Conservation (phyloP, 352 stramenopile genomes). For the Globisporangium camurandrum region DNA sequence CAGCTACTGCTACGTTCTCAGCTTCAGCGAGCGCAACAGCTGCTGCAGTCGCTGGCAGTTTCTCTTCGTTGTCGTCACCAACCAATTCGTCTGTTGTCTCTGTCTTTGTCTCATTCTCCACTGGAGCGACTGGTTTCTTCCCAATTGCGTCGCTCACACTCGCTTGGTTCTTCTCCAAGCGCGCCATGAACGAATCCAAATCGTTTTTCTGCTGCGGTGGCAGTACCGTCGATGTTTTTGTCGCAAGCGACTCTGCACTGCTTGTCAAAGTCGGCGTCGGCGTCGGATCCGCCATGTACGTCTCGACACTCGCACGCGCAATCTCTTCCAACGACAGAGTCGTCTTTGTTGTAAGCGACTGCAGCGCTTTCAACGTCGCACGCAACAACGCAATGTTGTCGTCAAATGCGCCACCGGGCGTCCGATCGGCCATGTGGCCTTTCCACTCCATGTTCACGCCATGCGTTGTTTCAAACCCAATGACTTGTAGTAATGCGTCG, state of each 20-base stretch:
- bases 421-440: conserved; percentile 58
- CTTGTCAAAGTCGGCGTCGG: background rate
- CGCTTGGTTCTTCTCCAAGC: conserved; percentile 40
- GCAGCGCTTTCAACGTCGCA: conserved; percentile 47
- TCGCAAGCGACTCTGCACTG: background rate
- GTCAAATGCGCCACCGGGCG: conserved; percentile 54
- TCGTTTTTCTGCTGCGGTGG: conserved; percentile 8
- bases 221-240: background rate
- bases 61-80: conserved; percentile 21
- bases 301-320: conserved; percentile 25
- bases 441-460: conserved; percentile 82
- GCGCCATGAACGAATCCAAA: conserved; percentile 47
- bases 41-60: conserved; percentile 6
- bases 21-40: conserved; percentile 9
- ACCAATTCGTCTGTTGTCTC: background rate
- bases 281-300: conserved; percentile 23
- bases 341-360: conserved; percentile 40
- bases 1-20: conserved; percentile 4
- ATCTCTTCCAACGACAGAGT: conserved; percentile 51
- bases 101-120: background rate
- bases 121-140: conserved; percentile 13
- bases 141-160: conserved; percentile 21
- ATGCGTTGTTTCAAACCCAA: conserved; percentile 64
- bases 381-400: conserved; percentile 59
- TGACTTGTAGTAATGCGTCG: conserved; percentile 63